phyloP scores from a whole-genome alignment of 2,329 filamentous ascomycete genomes.

The Beauveria brongniartii region DNA sequence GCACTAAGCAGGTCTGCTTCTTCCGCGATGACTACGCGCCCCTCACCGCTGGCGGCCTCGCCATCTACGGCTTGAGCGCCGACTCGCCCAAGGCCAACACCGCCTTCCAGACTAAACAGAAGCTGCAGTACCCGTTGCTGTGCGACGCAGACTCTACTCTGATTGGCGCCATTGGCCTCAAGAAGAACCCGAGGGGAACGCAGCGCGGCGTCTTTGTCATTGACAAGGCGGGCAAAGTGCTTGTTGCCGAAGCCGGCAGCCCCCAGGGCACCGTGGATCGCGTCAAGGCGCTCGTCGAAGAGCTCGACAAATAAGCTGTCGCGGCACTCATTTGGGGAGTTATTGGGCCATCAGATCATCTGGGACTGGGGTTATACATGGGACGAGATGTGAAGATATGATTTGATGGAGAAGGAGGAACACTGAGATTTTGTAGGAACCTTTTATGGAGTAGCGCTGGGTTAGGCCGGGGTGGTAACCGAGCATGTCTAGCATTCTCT shows the following conservation, averaged over 20 bases:
- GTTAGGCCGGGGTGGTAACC: not conserved
- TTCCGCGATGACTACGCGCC: slow-evolving; percentile 80
- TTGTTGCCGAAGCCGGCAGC: slow-evolving; percentile 65
- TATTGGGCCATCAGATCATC: not conserved
- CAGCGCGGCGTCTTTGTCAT: slow-evolving; percentile 83
- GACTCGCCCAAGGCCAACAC: slow-evolving; percentile 90
- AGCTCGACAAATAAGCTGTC: slow-evolving; percentile 17
- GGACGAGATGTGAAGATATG: not conserved
- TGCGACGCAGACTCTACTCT: slow-evolving; percentile 71
- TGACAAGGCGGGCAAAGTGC: slow-evolving; percentile 71
- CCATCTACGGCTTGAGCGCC: slow-evolving; percentile 82
- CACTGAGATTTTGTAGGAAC: not conserved
- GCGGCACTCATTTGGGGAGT: not conserved
- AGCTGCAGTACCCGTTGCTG: slow-evolving; percentile 77
- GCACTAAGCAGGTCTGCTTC: slow-evolving; percentile 85
- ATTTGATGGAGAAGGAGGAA: not conserved
- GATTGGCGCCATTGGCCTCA: slow-evolving; percentile 80
- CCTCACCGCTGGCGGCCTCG: slow-evolving; percentile 69
- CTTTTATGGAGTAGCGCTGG: not conserved
- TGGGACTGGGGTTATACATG: not conserved
- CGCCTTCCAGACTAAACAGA: slow-evolving; percentile 86
- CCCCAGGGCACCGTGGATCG: slow-evolving; percentile 70
- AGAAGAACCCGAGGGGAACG: slow-evolving; percentile 75
- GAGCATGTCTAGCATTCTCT: slow-evolving; percentile 5
- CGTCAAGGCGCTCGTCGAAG: slow-evolving; percentile 62